Base-by-base conservation (phyloP, 306 rosid species). In the Malus orientalis region DNA sequence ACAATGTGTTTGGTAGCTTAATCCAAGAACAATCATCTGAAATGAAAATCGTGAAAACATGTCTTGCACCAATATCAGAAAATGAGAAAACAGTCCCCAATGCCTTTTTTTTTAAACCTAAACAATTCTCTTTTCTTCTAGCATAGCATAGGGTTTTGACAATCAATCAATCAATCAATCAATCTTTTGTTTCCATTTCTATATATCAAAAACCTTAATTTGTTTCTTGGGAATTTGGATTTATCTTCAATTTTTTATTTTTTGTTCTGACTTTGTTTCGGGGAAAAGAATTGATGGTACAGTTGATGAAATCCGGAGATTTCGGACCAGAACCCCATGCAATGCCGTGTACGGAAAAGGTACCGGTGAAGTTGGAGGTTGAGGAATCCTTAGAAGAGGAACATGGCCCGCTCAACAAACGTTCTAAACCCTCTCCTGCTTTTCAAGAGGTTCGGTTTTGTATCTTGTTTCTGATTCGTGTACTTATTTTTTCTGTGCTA, bases 351-450 rank as follows among this genome's bases (percentile, higher is more conserved):
- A 85, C 76, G 60, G 89, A 82, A n/a, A 80, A 83, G 85, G 51
- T 68, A 15, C 81, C 88, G 54, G 88, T 88, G 79, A 93, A 91
- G 83, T 73, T 86, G 80, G 98, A 91, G 90, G 83, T 88, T 61
- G 97, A 89, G 77, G 98, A 93, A 14, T 23, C 88, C 3, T 81
- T 87, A 16, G 91, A 91, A 64, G 93, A 89, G 33, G 89, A 89
- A 38, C 83, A 87, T 55, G 90, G 80, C 10, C 89, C 96, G 10
- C 76, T 87, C 29, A 64, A 62, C 69, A 93, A 91, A 85, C 97
- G 96, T n/a, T 61, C 78, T 71, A 93, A 87, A 76, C 81, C 84
- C 70, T 81, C 87, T 30, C 74, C 82, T n/a, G 61, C 80, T 71
- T 63, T 79, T 47, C 80, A 68, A 14, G 87, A 89, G 94, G 98